These are phyloP conservation scores for Pythium dissotocum DNA, from an alignment of 352 stramenopile genomes.

Conservation along the genomic window DNA sequence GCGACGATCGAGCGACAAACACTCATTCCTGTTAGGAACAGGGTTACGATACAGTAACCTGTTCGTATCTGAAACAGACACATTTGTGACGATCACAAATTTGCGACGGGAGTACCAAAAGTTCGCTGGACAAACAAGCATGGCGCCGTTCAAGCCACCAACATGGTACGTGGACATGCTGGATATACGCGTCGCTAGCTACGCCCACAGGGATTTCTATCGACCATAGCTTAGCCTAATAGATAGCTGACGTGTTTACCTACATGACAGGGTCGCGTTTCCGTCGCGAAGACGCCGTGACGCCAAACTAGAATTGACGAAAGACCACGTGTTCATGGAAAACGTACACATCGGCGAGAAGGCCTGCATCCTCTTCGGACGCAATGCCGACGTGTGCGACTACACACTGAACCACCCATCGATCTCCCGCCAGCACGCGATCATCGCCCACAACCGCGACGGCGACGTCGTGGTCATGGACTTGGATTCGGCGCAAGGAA, in stretches of 20 bases:
- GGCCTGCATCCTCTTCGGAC: conserved; percentile 71
- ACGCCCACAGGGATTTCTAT: not conserved
- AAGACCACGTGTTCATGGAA: conserved; percentile 48
- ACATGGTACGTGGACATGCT: conserved; percentile 27
- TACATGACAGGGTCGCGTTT: conserved; percentile 43
- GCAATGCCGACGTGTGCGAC: conserved; percentile 77
- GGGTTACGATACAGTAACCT: not conserved
- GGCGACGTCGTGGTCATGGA: conserved; percentile 64
- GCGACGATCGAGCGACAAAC: not conserved
- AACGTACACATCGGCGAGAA: conserved; percentile 44
- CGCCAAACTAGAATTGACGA: conserved; percentile 53
- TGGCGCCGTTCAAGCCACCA: conserved; percentile 32
- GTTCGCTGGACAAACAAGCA: conserved; percentile 4
- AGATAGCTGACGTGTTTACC: not conserved
- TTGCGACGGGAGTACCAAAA: not conserved
- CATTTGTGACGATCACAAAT: not conserved
- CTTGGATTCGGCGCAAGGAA: conserved; percentile 82
- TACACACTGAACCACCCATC: conserved; percentile 76
- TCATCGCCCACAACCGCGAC: conserved; percentile 65
- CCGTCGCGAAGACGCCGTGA: conserved; percentile 45
- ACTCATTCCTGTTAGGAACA: conserved; percentile 9
- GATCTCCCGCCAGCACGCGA: conserved; percentile 80
- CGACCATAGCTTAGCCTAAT: not conserved
- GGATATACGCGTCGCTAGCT: not conserved
- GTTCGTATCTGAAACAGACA: not conserved